Evolutionary conservation across 1,139 yeast genomes (phyloP).

Genomic region (Yamadazyma kanchanaburiensis): DNA sequence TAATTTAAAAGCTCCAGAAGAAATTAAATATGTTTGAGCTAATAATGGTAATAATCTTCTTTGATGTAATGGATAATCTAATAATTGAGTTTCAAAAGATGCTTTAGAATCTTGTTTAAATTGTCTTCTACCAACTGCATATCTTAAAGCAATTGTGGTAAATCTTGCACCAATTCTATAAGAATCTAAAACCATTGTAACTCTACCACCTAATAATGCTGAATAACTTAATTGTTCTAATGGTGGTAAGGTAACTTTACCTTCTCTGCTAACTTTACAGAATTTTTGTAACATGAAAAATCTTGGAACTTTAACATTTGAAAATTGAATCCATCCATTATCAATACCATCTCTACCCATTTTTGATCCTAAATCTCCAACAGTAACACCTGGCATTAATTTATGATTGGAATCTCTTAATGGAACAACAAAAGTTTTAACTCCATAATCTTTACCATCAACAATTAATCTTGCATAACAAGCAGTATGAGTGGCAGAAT

Average conservation of each 20-base stretch:
- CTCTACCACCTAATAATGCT: slow-evolving; percentile 86
- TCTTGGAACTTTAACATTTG: slow-evolving; percentile 78
- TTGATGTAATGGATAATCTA: slow-evolving; percentile 85
- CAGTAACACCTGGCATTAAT: slow-evolving; percentile 71
- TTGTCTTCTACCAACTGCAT: slow-evolving; percentile 88
- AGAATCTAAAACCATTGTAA: slow-evolving; percentile 82
- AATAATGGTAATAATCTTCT: slow-evolving; percentile 77
- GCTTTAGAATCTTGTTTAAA: slow-evolving; percentile 46
- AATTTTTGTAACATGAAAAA: slow-evolving; percentile 80
- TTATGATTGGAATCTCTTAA: slow-evolving; percentile 71
- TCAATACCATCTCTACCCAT: slow-evolving; percentile 92
- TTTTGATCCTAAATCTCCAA: slow-evolving; percentile 91
- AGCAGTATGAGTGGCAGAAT: slow-evolving; percentile 81
- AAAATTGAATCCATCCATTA: slow-evolving; percentile 92
- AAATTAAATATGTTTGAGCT: slow-evolving; percentile 76
- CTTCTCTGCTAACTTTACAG: slow-evolving; percentile 68
- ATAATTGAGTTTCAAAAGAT: slow-evolving; percentile 54
- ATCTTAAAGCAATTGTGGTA: slow-evolving; percentile 80
- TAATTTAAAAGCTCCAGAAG: slow-evolving; percentile 69
- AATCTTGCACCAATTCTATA: slow-evolving; percentile 78
- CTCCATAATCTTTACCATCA: slow-evolving; percentile 83
- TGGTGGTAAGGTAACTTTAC: slow-evolving; percentile 71
- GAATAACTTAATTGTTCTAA: slow-evolving; percentile 84
- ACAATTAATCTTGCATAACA: slow-evolving; percentile 81
- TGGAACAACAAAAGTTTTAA: slow-evolving; percentile 87